A percentile compares a stretch with the other conserved stretches of the same genome.
phyloP scores from a whole-genome alignment of 768 basidiomycete species.

The Panaeolus cyanescens region DNA sequence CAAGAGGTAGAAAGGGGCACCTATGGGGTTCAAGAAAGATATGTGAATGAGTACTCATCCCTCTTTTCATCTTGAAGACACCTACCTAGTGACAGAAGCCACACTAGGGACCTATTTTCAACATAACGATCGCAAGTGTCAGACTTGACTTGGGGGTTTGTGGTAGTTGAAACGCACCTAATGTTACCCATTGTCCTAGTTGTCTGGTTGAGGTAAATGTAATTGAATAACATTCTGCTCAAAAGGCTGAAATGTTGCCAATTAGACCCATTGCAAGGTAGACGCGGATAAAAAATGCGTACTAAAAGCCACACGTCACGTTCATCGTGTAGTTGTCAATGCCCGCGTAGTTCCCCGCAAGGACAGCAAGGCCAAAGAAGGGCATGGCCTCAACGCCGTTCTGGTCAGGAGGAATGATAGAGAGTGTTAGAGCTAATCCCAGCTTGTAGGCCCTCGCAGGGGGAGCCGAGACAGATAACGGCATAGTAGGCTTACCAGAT shows the following conservation, averaged over 20 bases:
- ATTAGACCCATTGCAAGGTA: too few species aligned
- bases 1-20: constrained; percentile 17
- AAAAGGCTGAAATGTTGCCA: constrained; percentile 10
- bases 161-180: constrained; percentile 9
- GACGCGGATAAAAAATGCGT: constrained; percentile 18
- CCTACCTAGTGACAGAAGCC: constrained; percentile 12
- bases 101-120: constrained; percentile 8
- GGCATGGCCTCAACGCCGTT: constrained; percentile 24
- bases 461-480: neutral
- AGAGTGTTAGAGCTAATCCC: neutral
- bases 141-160: neutral
- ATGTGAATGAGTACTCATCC: neutral
- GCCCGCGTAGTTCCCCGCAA: constrained; percentile 21
- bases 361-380: constrained; percentile 21
- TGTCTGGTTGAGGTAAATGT: constrained; percentile 23
- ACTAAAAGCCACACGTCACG: constrained; percentile 27
- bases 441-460: neutral
- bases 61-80: neutral
- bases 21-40: neutral
- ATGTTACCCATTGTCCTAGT: constrained; percentile 4
- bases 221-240: constrained; percentile 17
- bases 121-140: neutral
- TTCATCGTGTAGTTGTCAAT: constrained; percentile 27
- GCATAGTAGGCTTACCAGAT: constrained; percentile 21
- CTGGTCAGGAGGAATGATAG: constrained; percentile 9